Evolutionary conservation across 169 alveolate species (phyloP).

Genomic region (Plasmodium cynomolgi): DNA sequence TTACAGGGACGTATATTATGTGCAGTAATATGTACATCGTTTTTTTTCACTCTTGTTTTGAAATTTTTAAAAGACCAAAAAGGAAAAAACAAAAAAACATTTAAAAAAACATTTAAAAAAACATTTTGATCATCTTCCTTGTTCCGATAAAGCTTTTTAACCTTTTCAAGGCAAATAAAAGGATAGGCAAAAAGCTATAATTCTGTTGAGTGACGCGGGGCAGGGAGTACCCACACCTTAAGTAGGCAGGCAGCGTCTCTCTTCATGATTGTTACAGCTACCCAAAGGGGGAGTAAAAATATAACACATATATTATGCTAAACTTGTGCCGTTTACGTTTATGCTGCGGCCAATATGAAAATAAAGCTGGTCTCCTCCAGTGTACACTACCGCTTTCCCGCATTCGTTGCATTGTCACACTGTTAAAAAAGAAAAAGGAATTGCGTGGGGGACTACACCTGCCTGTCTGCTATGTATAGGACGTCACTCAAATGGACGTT

Average conservation of each 20-base stretch:
- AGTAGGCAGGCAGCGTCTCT: neutral
- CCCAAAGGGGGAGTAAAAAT: neutral
- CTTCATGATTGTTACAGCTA: neutral
- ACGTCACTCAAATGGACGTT: neutral
- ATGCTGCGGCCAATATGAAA: neutral
- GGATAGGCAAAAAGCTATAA: neutral
- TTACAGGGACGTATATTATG: neutral
- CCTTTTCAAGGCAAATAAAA: conserved; percentile 1
- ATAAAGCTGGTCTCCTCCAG: neutral
- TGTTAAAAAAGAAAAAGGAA: neutral
- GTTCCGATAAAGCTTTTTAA: conserved; percentile 14
- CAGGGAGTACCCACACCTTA: neutral
- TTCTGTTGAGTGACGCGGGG: neutral
- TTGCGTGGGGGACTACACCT: neutral
- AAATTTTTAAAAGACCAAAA: conserved; percentile 1
- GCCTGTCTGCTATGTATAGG: neutral
- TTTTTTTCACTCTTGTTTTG: neutral
- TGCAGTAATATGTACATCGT: conserved; percentile 8
- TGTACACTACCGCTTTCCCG: neutral
- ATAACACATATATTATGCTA: neutral
- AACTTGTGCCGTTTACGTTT: neutral
- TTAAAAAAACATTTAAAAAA: neutral
- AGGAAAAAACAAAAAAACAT: neutral
- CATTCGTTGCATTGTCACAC: neutral
- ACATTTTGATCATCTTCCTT: conserved; percentile 11